phyloP scores from a whole-genome alignment of 441 rosid genomes.

The Raphanus hybrid region DNA sequence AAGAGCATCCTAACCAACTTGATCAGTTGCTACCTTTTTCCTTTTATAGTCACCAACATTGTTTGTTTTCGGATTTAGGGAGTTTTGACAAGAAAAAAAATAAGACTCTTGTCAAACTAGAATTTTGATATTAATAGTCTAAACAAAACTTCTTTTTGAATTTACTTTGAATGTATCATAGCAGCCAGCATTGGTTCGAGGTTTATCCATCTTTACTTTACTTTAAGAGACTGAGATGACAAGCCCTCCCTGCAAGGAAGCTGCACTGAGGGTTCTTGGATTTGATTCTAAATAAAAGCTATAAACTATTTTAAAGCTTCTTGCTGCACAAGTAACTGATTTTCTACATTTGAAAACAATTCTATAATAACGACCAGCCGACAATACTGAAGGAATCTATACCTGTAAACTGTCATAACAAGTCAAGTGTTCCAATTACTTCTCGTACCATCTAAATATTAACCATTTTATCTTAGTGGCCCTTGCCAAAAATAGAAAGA shows the following conservation, averaged over 20 bases:
- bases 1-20: constrained; percentile 33
- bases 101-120: not conserved
- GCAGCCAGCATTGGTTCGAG: constrained; percentile 36
- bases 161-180: not conserved
- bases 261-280: constrained; percentile 30
- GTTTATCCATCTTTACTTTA: constrained; percentile 13
- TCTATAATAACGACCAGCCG: constrained; percentile 19
- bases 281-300: constrained; percentile 16
- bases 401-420: constrained; percentile 8
- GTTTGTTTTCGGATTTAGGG: not conserved
- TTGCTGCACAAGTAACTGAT: not conserved
- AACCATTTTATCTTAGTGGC: constrained; percentile 12
- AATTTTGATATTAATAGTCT: constrained; percentile 1
- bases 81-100: not conserved
- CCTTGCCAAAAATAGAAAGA: not conserved
- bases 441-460: not conserved
- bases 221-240: constrained; percentile 22
- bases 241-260: constrained; percentile 27
- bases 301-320: not conserved
- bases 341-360: not conserved
- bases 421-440: constrained; percentile 20
- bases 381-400: constrained; percentile 5
- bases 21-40: constrained; percentile 1
- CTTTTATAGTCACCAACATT: not conserved
- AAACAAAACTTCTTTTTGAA: not conserved